Evolutionary conservation across 176 grass and related monocot species (phyloP).

Genomic region (Cymbopogon citratus): DNA sequence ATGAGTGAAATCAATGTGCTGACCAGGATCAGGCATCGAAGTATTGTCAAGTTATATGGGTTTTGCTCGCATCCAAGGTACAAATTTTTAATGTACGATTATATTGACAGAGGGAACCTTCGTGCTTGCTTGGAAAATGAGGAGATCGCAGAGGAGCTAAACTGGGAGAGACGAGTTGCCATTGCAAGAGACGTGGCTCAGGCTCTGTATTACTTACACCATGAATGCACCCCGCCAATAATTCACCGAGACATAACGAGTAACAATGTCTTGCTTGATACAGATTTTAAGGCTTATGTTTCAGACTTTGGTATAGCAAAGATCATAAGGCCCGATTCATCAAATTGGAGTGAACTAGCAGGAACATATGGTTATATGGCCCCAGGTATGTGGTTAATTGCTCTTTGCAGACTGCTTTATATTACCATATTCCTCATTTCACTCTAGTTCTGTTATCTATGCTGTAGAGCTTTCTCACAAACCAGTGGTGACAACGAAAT

Average conservation of each 20-base stretch:
- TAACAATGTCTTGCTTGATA: neutral
- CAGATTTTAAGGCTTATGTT: neutral
- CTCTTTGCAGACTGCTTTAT: neutral
- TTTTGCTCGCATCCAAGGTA: too few species aligned
- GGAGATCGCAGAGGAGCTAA: neutral
- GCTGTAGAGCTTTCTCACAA: slow-evolving; percentile 3
- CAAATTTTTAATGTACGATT: neutral
- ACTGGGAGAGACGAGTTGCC: neutral
- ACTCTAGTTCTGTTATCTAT: neutral
- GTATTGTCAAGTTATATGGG: neutral
- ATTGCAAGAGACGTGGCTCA: neutral
- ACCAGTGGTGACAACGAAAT: neutral
- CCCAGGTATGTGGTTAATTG: neutral
- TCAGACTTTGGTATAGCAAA: neutral
- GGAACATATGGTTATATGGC: neutral
- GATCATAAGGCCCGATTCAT: neutral
- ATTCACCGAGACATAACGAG: neutral
- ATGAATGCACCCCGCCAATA: neutral
- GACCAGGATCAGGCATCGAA: neutral
- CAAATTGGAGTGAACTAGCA: neutral
- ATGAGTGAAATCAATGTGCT: neutral
- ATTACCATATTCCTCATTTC: neutral
- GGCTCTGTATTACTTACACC: neutral
- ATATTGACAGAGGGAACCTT: neutral
- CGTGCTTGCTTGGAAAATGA: neutral